Percentiles rank a stretch among this genome's conserved stretches.
phyloP scores from a whole-genome alignment of 805 yeast species.

The Yarrowia porcina region DNA sequence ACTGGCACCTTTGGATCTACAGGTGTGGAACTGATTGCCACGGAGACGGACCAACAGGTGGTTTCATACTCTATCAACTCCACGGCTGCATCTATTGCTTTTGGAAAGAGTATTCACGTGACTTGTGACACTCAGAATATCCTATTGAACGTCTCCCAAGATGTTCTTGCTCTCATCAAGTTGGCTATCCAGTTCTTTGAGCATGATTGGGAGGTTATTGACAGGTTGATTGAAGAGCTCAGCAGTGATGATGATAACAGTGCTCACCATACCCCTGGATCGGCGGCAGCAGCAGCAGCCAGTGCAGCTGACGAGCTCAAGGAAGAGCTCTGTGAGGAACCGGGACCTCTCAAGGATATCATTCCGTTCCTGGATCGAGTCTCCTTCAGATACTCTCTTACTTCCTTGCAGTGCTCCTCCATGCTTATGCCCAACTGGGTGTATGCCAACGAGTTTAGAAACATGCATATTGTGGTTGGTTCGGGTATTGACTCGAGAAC shows the following conservation, averaged over 20 bases:
- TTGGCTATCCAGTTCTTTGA: background rate
- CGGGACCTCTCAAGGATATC: conserved; percentile 11
- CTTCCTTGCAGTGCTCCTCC: conserved; percentile 1
- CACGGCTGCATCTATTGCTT: background rate
- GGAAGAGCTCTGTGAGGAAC: background rate
- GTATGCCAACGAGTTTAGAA: conserved; percentile 18
- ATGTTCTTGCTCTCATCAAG: background rate
- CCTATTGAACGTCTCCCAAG: background rate
- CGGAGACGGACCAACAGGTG: background rate
- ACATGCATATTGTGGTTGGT: conserved; percentile 8
- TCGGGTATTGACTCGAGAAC: conserved; percentile 3
- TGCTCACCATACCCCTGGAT: background rate
- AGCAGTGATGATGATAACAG: background rate
- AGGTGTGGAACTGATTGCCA: background rate
- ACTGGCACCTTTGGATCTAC: conserved; percentile 14
- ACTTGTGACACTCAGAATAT: conserved; percentile 7
- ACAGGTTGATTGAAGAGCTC: background rate
- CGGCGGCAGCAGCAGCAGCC: background rate
- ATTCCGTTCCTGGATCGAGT: conserved; percentile 8
- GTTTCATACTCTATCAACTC: conserved; percentile 5
- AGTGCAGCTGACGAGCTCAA: background rate
- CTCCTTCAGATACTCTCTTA: conserved; percentile 4
- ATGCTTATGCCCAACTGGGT: conserved; percentile 14
- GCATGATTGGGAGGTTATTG: conserved; percentile 2
- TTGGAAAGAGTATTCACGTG: conserved; percentile 7